Percentiles rank a stretch among this genome's conserved stretches.
Evolutionary conservation across 768 basidiomycete genomes (phyloP).

Genomic region (Mycena indigotica): DNA sequence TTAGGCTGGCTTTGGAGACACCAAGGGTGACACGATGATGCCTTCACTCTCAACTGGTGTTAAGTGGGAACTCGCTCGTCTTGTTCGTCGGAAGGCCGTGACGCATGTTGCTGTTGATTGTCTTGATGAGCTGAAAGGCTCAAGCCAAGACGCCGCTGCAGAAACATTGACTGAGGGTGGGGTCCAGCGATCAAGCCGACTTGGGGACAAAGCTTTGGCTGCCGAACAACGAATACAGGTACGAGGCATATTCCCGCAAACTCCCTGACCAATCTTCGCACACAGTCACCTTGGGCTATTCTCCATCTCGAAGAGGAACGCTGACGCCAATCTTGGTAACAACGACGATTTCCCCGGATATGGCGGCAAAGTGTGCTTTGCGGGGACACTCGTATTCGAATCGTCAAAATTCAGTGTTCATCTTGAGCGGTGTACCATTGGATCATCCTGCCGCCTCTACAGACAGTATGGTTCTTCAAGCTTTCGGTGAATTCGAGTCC

Average conservation of each 20-base stretch:
- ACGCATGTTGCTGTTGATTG: constrained; percentile 30
- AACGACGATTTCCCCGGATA: constrained; percentile 42
- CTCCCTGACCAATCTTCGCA: too few relatives aligned
- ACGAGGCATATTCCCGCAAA: too few relatives aligned
- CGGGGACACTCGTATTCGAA: neutral
- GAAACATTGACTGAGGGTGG: constrained; percentile 15
- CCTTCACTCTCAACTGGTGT: constrained; percentile 41
- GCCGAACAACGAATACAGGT: constrained; percentile 25
- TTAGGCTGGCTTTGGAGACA: constrained; percentile 10
- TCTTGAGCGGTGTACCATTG: constrained; percentile 52
- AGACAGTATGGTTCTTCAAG: constrained; percentile 63
- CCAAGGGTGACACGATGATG: neutral
- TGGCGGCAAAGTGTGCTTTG: constrained; percentile 52
- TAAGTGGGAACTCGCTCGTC: constrained; percentile 56
- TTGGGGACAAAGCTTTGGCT: neutral
- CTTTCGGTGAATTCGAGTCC: constrained; percentile 55
- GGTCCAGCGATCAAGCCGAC: neutral
- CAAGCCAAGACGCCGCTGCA: constrained; percentile 35
- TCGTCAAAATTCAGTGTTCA: constrained; percentile 26
- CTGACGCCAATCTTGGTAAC: constrained; percentile 46
- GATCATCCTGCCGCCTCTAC: constrained; percentile 56
- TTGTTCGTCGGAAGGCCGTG: constrained; percentile 35
- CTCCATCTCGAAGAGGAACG: constrained; percentile 56
- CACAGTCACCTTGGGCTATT: constrained; percentile 67
- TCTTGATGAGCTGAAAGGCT: constrained; percentile 33